Conservation (phyloP, 352 stramenopile species). For the Elongisporangium anandrum region DNA sequence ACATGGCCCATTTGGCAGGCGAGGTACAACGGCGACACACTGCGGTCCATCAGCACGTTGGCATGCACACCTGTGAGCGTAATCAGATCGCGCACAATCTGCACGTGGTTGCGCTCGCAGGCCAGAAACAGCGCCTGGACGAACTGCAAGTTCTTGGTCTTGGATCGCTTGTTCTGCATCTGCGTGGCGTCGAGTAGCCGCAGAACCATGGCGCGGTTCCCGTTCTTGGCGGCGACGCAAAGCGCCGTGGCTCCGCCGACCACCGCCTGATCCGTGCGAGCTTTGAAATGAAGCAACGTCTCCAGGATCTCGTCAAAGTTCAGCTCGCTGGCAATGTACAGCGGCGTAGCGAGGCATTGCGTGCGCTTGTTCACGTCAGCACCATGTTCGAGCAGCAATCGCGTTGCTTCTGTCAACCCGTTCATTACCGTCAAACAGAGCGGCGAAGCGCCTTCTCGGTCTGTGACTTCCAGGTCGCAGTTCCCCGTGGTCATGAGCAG, state of each 20-base stretch:
- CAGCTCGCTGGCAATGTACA: conserved; percentile 76
- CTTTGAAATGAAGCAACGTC: conserved; percentile 42
- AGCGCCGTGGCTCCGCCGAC: conserved; percentile 57
- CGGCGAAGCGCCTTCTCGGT: conserved; percentile 53
- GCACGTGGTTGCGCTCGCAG: conserved; percentile 63
- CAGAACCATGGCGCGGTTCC: conserved; percentile 46
- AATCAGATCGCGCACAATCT: conserved; percentile 66
- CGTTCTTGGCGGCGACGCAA: conserved; percentile 77
- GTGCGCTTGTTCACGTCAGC: conserved; percentile 61
- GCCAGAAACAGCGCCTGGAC: conserved; percentile 75
- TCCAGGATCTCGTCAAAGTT: conserved; percentile 70
- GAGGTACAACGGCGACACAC: conserved; percentile 77
- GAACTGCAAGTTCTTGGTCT: conserved; percentile 17
- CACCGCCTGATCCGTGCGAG: conserved; percentile 34
- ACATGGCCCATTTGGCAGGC: conserved; percentile 82
- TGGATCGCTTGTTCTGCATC: conserved; percentile 9
- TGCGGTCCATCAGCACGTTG: conserved; percentile 76
- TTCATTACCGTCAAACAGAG: conserved; percentile 60
- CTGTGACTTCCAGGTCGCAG: conserved; percentile 51
- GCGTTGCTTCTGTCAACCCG: conserved; percentile 37
- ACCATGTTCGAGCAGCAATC: conserved; percentile 39
- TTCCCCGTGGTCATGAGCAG: conserved; percentile 28
- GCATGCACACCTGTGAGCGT: conserved; percentile 44
- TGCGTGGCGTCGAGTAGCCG: conserved; percentile 43
- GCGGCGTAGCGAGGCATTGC: conserved; percentile 55